These are phyloP conservation scores for Neonectria sp. DNA, from an alignment of 2,329 filamentous ascomycete genomes.

Conservation along the genomic window DNA sequence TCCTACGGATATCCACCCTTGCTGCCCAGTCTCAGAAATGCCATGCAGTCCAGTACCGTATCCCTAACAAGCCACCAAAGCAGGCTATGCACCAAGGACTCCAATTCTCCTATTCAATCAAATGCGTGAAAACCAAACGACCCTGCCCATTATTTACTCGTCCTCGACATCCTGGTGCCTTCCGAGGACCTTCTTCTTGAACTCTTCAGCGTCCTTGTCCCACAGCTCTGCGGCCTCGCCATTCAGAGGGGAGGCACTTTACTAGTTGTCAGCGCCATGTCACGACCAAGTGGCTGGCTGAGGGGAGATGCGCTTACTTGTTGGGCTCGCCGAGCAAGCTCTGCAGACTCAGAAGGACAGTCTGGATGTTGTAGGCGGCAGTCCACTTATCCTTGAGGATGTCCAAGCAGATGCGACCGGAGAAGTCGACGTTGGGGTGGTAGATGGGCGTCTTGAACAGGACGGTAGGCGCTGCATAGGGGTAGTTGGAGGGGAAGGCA, in stretches of 20 bases:
- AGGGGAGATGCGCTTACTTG: slow-evolving; percentile 77
- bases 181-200: slow-evolving; percentile 81
- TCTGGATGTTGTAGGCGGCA: slow-evolving; percentile 96
- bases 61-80: slow-evolving; percentile 51
- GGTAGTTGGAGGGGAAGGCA: slow-evolving; percentile 92
- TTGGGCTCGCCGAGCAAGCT: slow-evolving; percentile 97
- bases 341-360: slow-evolving; percentile 92
- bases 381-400: slow-evolving; percentile 99
- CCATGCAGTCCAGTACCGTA: slow-evolving; percentile 53
- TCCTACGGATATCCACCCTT: slow-evolving; percentile 39
- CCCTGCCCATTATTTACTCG: slow-evolving; percentile 58
- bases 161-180: slow-evolving; percentile 77
- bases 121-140: slow-evolving; percentile 37
- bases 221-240: slow-evolving; percentile 96
- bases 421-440: slow-evolving; percentile 98
- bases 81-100: slow-evolving; percentile 56
- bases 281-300: background rate
- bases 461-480: slow-evolving; percentile 90
- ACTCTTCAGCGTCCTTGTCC: slow-evolving; percentile 90
- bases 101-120: slow-evolving; percentile 57
- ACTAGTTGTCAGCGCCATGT: slow-evolving; percentile 38
- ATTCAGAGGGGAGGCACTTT: slow-evolving; percentile 91
- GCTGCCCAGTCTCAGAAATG: slow-evolving; percentile 42
- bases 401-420: slow-evolving; percentile 95
- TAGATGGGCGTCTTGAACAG: slow-evolving; percentile 99